Evolutionary conservation across 257 asterid species (phyloP), one percentile per base, ranked within the genome.

Genomic region (Voacanga thouarsii): DNA sequence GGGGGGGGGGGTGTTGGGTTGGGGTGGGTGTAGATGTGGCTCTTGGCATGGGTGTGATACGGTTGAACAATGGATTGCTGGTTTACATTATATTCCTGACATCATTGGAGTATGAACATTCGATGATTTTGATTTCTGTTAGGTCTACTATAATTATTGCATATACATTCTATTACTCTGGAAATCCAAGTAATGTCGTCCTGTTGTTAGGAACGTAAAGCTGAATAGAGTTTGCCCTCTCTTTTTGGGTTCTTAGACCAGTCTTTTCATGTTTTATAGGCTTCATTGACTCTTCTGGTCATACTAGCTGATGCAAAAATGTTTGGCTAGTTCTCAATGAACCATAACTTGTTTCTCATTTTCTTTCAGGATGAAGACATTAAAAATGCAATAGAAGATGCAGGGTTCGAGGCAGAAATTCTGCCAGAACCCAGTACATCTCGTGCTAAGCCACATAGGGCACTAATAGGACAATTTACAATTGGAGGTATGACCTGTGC

Each of bases 401-500:
- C 97, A 53, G 99, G 99, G 49, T 96, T 96, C 63, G 99, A 93
- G 79, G 99, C 99, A 19, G 98, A 96, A 81, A 79, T 93, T 84
- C 78, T 93, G 49, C 82, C 92, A n/a, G 97, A 93, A 78, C 89
- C 90, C 1, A 83, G 81, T 83, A 79, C 83, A 63, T 85, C 95
- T 80, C 75, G 77, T 75, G 78, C 79, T 53, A 88, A 86, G 79
- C 82, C 85, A 69, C 83, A 81, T 41, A 88, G 89, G 80, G 85
- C 87, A 26, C 84, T 91, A 59, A 80, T 89, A 74, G 99, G 99
- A 51, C 99, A 96, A 90, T 96, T 96, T 85, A 87, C 87, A 21
- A 96, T 96, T 60, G 99, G 97, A 80, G 99, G 99, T 78, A 92
- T 96, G 99, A 96, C 97, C 56, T 96, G 99, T 86, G 97, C 98